Conservation (phyloP, 2,329 filamentous ascomycete genomes). For the Diaporthe nobilis region DNA sequence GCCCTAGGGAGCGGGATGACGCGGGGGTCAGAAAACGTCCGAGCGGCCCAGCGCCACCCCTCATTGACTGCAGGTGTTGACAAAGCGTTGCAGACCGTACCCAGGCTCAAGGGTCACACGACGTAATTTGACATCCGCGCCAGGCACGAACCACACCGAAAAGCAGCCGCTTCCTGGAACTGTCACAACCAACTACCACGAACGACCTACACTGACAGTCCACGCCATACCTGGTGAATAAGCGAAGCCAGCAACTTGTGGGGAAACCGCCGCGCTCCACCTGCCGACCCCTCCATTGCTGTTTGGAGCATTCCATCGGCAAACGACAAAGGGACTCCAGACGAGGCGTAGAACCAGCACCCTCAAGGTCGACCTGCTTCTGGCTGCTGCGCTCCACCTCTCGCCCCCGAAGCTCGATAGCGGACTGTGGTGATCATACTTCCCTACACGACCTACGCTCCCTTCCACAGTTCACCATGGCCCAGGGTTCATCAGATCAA, state of each 20-base stretch:
- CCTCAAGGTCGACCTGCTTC: neutral
- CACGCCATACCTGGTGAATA: neutral
- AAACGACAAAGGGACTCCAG: neutral
- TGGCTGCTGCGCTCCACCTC: neutral
- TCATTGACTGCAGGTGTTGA: neutral
- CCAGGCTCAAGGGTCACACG: conserved; percentile 29
- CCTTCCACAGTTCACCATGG: neutral
- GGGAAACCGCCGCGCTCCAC: neutral
- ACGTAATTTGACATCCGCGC: conserved; percentile 9
- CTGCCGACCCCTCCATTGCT: neutral
- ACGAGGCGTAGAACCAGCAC: neutral
- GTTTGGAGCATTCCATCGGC: neutral
- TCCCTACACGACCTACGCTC: neutral
- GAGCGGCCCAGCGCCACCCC: conserved; percentile 18
- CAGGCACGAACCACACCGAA: conserved; percentile 17
- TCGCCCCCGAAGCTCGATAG: neutral
- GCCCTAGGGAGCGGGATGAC: conserved; percentile 35
- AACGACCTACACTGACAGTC: neutral
- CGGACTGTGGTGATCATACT: neutral
- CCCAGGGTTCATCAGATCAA: conserved; percentile 16
- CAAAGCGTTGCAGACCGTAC: conserved; percentile 38
- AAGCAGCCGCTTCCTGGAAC: neutral
- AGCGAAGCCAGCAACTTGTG: neutral
- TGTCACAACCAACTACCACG: neutral
- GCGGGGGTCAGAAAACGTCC: conserved; percentile 36